Percentiles rank a stretch among this genome's conserved stretches.
Evolutionary conservation across 768 basidiomycete species (phyloP).

Genomic region (Trametes cingulata): DNA sequence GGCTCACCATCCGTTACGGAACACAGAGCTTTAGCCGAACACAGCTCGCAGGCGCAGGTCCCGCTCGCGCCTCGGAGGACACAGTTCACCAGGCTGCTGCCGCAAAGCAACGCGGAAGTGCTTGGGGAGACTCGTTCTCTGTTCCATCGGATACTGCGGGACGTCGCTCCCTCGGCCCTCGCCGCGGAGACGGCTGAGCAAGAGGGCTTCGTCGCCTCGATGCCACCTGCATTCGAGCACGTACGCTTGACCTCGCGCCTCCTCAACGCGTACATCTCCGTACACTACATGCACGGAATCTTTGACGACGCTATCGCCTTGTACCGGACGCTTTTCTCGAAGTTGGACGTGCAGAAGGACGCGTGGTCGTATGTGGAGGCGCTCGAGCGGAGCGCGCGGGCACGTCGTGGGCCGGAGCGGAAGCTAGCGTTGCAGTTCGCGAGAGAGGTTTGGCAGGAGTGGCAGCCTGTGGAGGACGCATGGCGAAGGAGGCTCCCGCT

Average conservation of each 20-base stretch:
- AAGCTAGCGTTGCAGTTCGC: constrained; percentile 51
- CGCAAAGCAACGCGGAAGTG: constrained; percentile 73
- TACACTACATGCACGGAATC: constrained; percentile 60
- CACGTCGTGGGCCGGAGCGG: constrained; percentile 48
- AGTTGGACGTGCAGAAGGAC: constrained; percentile 45
- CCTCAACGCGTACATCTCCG: constrained; percentile 79
- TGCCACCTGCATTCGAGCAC: constrained; percentile 47
- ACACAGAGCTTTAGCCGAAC: neutral
- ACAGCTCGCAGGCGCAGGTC: neutral
- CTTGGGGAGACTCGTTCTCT: constrained; percentile 67
- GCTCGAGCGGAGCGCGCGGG: constrained; percentile 61
- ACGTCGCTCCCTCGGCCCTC: constrained; percentile 27
- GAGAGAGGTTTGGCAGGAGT: constrained; percentile 65
- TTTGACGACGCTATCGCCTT: constrained; percentile 48
- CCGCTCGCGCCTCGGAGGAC: neutral
- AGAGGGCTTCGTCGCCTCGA: constrained; percentile 3
- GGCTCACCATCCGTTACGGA: neutral
- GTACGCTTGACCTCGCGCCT: constrained; percentile 64
- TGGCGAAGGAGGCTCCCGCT: constrained; percentile 26
- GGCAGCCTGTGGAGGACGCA: constrained; percentile 50
- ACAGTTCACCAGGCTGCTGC: constrained; percentile 45
- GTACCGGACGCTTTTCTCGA: constrained; percentile 53
- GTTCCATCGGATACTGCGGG: constrained; percentile 59
- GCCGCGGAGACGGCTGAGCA: neutral
- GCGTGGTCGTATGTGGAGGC: constrained; percentile 63